phyloP scores from a whole-genome alignment of 1,139 yeast genomes.

The Pneumocystis sp. region DNA sequence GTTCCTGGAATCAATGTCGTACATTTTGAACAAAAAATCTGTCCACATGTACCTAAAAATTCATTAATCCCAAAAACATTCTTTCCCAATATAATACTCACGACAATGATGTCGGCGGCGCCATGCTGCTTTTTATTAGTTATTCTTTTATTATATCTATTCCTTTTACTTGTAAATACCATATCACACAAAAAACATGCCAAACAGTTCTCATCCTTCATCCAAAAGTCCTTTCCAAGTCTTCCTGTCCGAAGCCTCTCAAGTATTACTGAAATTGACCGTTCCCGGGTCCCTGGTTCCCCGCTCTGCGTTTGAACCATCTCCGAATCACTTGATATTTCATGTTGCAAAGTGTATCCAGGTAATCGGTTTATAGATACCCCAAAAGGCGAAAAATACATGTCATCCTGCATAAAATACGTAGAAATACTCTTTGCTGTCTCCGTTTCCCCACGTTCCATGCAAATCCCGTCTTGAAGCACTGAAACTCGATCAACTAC shows the following conservation, averaged over 20 bases:
- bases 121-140: conserved; percentile 33
- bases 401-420: not conserved
- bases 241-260: conserved; percentile 3
- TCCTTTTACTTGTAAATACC: conserved; percentile 31
- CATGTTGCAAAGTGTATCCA: not conserved
- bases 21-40: conserved; percentile 82
- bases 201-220: conserved; percentile 75
- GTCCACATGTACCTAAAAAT: conserved; percentile 40
- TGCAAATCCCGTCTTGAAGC: not conserved
- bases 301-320: not conserved
- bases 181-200: conserved; percentile 69
- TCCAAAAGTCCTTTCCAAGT: conserved; percentile 57
- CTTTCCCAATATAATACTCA: conserved; percentile 28
- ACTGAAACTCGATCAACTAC: not conserved
- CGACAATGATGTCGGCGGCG: conserved; percentile 90
- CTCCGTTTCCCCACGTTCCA: not conserved
- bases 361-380: not conserved
- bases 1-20: conserved; percentile 65
- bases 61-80: not conserved
- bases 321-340: not conserved
- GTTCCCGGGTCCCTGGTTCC: not conserved
- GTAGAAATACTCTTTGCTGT: not conserved
- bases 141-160: not conserved
- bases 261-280: not conserved
- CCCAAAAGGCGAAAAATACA: not conserved